Percentiles rank a stretch among this genome's conserved stretches.
phyloP scores from a whole-genome alignment of 2,329 filamentous ascomycete species.

The Penicillium glabrum region DNA sequence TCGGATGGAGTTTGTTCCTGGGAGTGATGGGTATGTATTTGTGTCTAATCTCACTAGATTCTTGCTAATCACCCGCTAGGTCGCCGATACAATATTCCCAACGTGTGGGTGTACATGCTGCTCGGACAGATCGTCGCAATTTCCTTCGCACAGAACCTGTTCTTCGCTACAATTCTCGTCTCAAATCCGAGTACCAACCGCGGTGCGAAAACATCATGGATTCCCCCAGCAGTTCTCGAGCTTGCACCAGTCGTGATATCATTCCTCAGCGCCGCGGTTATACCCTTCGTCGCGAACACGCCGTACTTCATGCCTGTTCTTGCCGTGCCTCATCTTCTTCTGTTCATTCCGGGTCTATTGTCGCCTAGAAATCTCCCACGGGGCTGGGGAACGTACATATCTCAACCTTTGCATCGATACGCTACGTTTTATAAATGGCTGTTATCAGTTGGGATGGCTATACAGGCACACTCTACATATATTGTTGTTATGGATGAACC shows the following conservation, averaged over 20 bases:
- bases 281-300: slow-evolving; percentile 19
- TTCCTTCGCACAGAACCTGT: slow-evolving; percentile 63
- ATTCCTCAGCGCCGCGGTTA: slow-evolving; percentile 16
- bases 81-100: slow-evolving; percentile 55
- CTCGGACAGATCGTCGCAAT: slow-evolving; percentile 61
- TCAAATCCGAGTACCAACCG: slow-evolving; percentile 7
- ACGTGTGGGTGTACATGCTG: slow-evolving; percentile 57
- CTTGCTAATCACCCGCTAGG: slow-evolving; percentile 28
- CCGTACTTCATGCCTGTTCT: slow-evolving; percentile 24
- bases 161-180: slow-evolving; percentile 41
- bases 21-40: slow-evolving; percentile 54
- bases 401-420: slow-evolving; percentile 7
- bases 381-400: not conserved
- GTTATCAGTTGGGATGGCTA: slow-evolving; percentile 34
- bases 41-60: not conserved
- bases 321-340: slow-evolving; percentile 21
- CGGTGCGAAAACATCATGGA: slow-evolving; percentile 5
- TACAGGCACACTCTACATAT: slow-evolving; percentile 19
- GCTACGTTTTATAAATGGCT: slow-evolving; percentile 19
- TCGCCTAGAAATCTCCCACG: not conserved
- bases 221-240: slow-evolving; percentile 5
- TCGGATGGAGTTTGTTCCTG: slow-evolving; percentile 59
- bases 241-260: slow-evolving; percentile 16
- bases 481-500: slow-evolving; percentile 16
- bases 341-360: slow-evolving; percentile 22